Evolutionary conservation across 2,329 filamentous ascomycete genomes (phyloP), one percentile per base, ranked within the genome.

Genomic region (Paraphoma chrysanthemicola): DNA sequence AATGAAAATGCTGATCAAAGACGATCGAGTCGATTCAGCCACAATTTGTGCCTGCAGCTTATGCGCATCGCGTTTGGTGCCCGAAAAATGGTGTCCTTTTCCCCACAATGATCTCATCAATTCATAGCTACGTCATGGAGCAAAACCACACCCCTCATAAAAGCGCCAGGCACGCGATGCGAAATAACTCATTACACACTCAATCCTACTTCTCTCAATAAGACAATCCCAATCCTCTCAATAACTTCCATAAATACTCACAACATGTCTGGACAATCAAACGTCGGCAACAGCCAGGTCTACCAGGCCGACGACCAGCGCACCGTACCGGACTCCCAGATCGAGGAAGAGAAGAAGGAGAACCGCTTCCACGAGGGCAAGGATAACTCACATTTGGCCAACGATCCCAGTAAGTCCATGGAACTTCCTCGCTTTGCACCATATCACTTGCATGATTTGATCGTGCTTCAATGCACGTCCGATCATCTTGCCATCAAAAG

Each of bases 291-390:
- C 74, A 69, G 78, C 61, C 75, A 78, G 58, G 79, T 92, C 74
- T 93, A 95, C 79, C 90, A 93, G 79, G 88, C 84, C 54, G 89
- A 88, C 56, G 91, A 95, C 78, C 91, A 95, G 77, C 85, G 86
- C 68, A 92, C 87, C 74, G 74, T 78, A 59, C 84, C 86, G 59
- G 73, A 84, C 56, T 81, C 84, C 2, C 79, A 84, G 59, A 78
- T 82, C 42, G 77, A 83, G 23, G 80, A 82, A 17, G 80, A 85
- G 49, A 79, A 83, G 52, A 78, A 83, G 29, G 81, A 82, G 18
- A 80, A 86, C 53, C 83, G 87, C 57, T 95, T 86, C 80, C 80
- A 93, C 59, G 89, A 94, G 80, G 91, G 92, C 67, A 82, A 89
- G 75, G 75, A 83, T 56, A 81, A 90, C 75, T 89, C 88, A 50